Evolutionary conservation across 106 monocot genomes (phyloP), one percentile per base, ranked within the genome.

Genomic region (Narthecium ossifragum): DNA sequence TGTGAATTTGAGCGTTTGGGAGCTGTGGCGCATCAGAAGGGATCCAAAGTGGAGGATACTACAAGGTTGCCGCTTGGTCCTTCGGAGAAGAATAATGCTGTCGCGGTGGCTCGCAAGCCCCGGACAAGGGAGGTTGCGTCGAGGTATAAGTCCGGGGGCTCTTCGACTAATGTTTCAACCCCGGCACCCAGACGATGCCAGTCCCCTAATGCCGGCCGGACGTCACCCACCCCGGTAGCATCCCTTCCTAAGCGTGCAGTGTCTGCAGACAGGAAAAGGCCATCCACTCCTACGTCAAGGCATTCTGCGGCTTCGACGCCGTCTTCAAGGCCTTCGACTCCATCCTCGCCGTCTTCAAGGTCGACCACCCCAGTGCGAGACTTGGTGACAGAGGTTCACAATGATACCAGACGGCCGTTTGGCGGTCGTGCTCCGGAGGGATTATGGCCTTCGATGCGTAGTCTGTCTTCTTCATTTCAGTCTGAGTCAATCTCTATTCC

Each of bases 381-480:
- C 46, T 67, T 73, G 8, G 25, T 63, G 22, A 41, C 21, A 11
- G 91, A 79, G 32, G 55, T 52, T 30, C 78, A 62, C 20, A 68
- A 24, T 53, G 70, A 70, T 55, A 41, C 81, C 0, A 54, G 69
- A 18, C 43, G 61, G 17, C 20, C 49, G 25, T 26, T 55, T 29
- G 63, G 48, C 52, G 63, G 51, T 8, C 47, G 77, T 34, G 67
- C 66, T 31, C 51, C 73, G 11, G 84, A 91, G 71, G 83, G 78
- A 1, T 46, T 84, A 49, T 90, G 96, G 90, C 91, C 98, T 55
- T 71, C 91, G 2, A 84, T 91, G 70, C 72, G 87, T 24, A 88
- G 68, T 27, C 59, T 91, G 2, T 82, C 91, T 57, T 49, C 87
- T 34, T 81, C 90, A 8, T 91, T 91, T 53, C 83, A 77, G 26